phyloP scores from a whole-genome alignment of 768 basidiomycete genomes.

The Boletales sp. region DNA sequence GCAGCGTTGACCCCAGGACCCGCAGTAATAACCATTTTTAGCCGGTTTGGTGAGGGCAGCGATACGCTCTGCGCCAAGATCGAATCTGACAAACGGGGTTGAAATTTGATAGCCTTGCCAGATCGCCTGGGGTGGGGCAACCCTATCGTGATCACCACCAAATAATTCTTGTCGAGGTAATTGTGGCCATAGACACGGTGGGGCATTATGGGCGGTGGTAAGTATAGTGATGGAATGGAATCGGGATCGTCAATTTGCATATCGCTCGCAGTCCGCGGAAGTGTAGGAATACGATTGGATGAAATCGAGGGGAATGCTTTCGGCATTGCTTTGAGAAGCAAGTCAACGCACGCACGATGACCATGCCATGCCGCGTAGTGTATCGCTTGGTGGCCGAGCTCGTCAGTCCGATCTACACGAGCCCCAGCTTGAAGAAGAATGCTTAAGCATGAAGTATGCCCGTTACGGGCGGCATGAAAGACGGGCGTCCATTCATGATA shows the following conservation, averaged over 20 bases:
- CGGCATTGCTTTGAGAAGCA: constrained; percentile 47
- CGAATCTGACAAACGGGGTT: constrained; percentile 70
- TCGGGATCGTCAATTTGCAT: constrained; percentile 71
- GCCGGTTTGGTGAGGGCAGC: constrained; percentile 66
- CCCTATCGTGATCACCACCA: constrained; percentile 86
- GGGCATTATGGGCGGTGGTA: constrained; percentile 98
- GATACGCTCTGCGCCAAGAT: constrained; percentile 64
- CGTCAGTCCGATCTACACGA: constrained; percentile 74
- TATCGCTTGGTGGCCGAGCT: constrained; percentile 77
- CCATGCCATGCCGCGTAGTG: constrained; percentile 99
- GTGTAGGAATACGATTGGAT: constrained; percentile 15
- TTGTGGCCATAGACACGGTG: constrained; percentile 97
- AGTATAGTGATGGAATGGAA: constrained; percentile 87
- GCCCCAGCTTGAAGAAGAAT: constrained; percentile 80
- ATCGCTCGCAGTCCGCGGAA: constrained; percentile 28
- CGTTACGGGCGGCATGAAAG: constrained; percentile 90
- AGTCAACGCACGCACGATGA: constrained; percentile 62
- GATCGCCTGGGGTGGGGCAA: constrained; percentile 28
- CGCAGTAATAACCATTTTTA: constrained; percentile 95
- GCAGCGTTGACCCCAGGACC: constrained; percentile 79
- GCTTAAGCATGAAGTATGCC: constrained; percentile 67
- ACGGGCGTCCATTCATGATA: constrained; percentile 99
- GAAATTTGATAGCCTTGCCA: constrained; percentile 57
- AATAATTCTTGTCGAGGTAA: constrained; percentile 80
- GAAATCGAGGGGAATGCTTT: constrained; percentile 13